Evolutionary conservation across 306 rosid species (phyloP).

Genomic region (Astragalus membranaceus): DNA sequence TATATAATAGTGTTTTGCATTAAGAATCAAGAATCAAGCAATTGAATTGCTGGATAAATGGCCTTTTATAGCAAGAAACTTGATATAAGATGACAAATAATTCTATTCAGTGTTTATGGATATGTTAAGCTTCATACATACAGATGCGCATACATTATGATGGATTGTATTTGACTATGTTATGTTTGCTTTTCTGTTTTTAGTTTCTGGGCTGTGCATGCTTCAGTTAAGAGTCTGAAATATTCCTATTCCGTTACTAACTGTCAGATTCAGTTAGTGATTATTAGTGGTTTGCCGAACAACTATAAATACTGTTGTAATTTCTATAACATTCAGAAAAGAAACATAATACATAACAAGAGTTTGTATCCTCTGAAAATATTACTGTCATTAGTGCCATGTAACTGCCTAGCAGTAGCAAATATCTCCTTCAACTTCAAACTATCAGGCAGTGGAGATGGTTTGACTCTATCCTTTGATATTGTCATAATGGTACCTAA

Average conservation of each 20-base stretch:
- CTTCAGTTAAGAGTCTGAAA: too few species aligned
- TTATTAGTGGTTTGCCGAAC: too few species aligned
- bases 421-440: conserved; percentile 91
- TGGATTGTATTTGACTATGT: too few species aligned
- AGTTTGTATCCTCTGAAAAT: conserved; percentile 24
- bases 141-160: not conserved
- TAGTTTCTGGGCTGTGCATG: too few species aligned
- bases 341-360: too few species aligned
- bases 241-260: too few species aligned
- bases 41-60: too few species aligned
- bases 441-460: conserved; percentile 90
- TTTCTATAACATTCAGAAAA: too few species aligned
- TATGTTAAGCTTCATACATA: not conserved
- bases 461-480: conserved; percentile 90
- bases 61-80: not conserved
- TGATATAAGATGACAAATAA: not conserved
- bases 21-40: too few species aligned
- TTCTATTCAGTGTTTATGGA: not conserved
- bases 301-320: too few species aligned
- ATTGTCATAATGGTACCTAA: conserved; percentile 94
- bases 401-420: conserved; percentile 89
- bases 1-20: not conserved
- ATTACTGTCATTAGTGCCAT: conserved; percentile 89
- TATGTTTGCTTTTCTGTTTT: too few species aligned
- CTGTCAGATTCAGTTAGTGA: too few species aligned